phyloP scores from a whole-genome alignment of 2,329 filamentous ascomycete species.

The Fusarium falciforme region DNA sequence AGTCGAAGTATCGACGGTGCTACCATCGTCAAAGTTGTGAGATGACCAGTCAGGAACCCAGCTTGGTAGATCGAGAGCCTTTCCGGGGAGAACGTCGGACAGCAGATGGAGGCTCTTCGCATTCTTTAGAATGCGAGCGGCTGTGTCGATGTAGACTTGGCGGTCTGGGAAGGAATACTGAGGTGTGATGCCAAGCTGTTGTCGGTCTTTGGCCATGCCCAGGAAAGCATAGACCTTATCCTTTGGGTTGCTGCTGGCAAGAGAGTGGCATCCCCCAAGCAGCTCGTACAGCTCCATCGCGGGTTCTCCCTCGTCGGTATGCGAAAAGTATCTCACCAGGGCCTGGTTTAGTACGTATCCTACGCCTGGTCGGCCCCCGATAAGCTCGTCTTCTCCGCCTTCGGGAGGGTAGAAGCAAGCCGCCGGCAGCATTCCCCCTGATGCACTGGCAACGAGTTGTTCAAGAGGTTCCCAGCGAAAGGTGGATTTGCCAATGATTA shows the following conservation, averaged over 20 bases:
- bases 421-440: rapidly evolving
- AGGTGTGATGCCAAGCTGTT: not conserved
- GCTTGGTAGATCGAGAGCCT: not conserved
- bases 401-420: not conserved
- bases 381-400: not conserved
- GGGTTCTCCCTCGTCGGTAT: not conserved
- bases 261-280: not conserved
- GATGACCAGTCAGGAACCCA: not conserved
- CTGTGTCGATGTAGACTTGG: not conserved
- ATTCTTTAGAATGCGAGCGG: not conserved
- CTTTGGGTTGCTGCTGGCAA: not conserved
- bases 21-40: not conserved
- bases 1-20: not conserved
- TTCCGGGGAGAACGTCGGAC: not conserved
- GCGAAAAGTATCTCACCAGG: not conserved
- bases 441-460: not conserved
- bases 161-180: not conserved
- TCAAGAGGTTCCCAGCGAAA: not conserved
- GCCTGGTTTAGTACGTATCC: not conserved
- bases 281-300: not conserved
- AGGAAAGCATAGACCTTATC: not conserved
- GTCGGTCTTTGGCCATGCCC: not conserved
- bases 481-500: not conserved
- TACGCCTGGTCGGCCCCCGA: not conserved
- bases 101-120: not conserved